A percentile compares a stretch with the other conserved stretches of the same genome.
These are phyloP conservation scores for Leccinum barrowsii DNA, from an alignment of 768 basidiomycete species.

Conservation along the genomic window DNA sequence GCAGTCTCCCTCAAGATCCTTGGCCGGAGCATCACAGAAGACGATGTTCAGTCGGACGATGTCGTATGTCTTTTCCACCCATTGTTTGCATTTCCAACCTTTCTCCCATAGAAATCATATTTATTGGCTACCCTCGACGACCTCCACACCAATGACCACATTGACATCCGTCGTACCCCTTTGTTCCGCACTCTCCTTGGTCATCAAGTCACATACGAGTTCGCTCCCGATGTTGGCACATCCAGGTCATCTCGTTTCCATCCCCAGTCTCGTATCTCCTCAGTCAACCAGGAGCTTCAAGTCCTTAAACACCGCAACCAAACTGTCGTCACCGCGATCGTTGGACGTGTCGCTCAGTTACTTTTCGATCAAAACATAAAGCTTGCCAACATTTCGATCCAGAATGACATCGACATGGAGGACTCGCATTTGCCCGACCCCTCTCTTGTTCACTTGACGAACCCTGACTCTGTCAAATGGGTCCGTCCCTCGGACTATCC, in stretches of 20 bases:
- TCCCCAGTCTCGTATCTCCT: slow-evolving; percentile 9
- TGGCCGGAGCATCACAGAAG: slow-evolving; percentile 39
- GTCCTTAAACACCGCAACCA: slow-evolving; percentile 36
- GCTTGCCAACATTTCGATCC: slow-evolving; percentile 31
- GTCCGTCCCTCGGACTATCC: slow-evolving; percentile 19
- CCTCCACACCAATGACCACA: slow-evolving; percentile 30
- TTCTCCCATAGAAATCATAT: slow-evolving; percentile 40
- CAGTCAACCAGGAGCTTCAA: slow-evolving; percentile 23
- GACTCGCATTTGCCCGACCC: slow-evolving; percentile 7
- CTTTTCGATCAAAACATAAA: slow-evolving; percentile 46
- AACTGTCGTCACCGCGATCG: slow-evolving; percentile 44
- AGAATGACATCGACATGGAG: slow-evolving; percentile 28
- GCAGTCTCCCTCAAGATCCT: slow-evolving; percentile 35
- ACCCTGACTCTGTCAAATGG: slow-evolving; percentile 37
- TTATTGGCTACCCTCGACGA: slow-evolving; percentile 37
- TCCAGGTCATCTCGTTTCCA: slow-evolving; percentile 18
- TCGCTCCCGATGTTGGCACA: slow-evolving; percentile 9
- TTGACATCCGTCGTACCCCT: slow-evolving; percentile 39
- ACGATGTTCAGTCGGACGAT: slow-evolving; percentile 44
- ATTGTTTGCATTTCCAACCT: slow-evolving; percentile 1
- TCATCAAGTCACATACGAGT: slow-evolving; percentile 21
- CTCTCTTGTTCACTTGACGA: slow-evolving; percentile 25
- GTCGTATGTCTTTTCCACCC: slow-evolving; percentile 36
- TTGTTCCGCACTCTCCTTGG: slow-evolving; percentile 37
- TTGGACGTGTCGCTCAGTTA: slow-evolving; percentile 43